Percentiles rank a stretch among this genome's conserved stretches.
Evolutionary conservation across 2,329 filamentous ascomycete genomes (phyloP).

Genomic region (Waltergamsia citrina): DNA sequence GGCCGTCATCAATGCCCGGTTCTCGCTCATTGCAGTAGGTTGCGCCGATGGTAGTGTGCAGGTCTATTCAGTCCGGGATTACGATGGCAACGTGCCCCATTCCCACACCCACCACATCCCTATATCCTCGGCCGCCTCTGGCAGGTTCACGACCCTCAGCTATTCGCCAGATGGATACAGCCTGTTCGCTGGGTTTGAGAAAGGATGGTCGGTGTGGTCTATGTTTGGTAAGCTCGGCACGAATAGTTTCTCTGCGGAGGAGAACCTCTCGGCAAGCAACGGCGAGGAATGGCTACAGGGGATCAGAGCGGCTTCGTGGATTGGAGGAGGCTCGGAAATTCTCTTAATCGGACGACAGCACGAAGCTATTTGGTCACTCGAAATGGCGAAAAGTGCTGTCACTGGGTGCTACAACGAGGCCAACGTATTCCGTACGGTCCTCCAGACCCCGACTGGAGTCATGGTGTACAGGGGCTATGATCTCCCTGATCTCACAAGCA

Average conservation of each 20-base stretch:
- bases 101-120: conserved; percentile 71
- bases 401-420: conserved; percentile 86
- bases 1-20: conserved; percentile 84
- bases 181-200: conserved; percentile 84
- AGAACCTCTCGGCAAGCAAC: conserved; percentile 52
- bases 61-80: conserved; percentile 91
- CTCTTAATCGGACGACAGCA: conserved; percentile 63
- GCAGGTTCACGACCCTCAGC: conserved; percentile 60
- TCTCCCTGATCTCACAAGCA: conserved; percentile 78
- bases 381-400: conserved; percentile 90
- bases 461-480: conserved; percentile 94
- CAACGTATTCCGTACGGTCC: conserved; percentile 79
- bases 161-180: conserved; percentile 97
- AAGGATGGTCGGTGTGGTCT: conserved; percentile 94
- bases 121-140: conserved; percentile 58
- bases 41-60: conserved; percentile 70
- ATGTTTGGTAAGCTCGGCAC: conserved; percentile 89
- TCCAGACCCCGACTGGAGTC: conserved; percentile 80
- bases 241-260: conserved; percentile 70
- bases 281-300: conserved; percentile 79
- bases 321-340: conserved; percentile 79
- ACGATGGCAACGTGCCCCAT: conserved; percentile 80
- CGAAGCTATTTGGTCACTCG: conserved; percentile 75
- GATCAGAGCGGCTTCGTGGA: conserved; percentile 71
- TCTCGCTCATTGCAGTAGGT: conserved; percentile 84